Percentiles rank a stretch among this genome's conserved stretches.
Conservation (phyloP, 305 asterid species). For the Fraxinus floribunda region DNA sequence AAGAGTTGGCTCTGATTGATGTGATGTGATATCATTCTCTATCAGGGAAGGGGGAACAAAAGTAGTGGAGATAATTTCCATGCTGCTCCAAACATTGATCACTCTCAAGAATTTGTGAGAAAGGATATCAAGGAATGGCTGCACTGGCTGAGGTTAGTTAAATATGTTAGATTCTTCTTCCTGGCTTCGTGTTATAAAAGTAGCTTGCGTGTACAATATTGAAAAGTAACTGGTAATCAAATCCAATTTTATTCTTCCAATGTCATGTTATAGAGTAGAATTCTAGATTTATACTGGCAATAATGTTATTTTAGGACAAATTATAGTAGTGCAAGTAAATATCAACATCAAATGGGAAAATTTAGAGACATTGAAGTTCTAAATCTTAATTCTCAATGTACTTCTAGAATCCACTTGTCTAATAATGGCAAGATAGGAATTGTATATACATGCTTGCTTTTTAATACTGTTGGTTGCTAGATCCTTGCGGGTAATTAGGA, state of each 20-base stretch:
- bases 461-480: neutral
- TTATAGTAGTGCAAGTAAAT: neutral
- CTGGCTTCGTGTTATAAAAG: neutral
- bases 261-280: neutral
- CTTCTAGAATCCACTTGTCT: neutral
- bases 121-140: constrained; percentile 90
- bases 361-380: neutral
- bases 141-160: constrained; percentile 76
- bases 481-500: neutral
- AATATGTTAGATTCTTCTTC: neutral
- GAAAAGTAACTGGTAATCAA: neutral
- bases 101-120: constrained; percentile 93
- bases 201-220: neutral
- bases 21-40: constrained; percentile 11
- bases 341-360: neutral
- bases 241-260: neutral
- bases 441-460: neutral
- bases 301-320: neutral
- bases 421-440: neutral
- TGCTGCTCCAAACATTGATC: constrained; percentile 98
- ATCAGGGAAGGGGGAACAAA: constrained; percentile 89
- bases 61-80: constrained; percentile 96
- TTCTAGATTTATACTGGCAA: neutral
- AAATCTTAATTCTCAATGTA: neutral
- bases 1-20: constrained; percentile 27